Evolutionary conservation across 257 asterid genomes (phyloP).

Genomic region (Solanum chilense): DNA sequence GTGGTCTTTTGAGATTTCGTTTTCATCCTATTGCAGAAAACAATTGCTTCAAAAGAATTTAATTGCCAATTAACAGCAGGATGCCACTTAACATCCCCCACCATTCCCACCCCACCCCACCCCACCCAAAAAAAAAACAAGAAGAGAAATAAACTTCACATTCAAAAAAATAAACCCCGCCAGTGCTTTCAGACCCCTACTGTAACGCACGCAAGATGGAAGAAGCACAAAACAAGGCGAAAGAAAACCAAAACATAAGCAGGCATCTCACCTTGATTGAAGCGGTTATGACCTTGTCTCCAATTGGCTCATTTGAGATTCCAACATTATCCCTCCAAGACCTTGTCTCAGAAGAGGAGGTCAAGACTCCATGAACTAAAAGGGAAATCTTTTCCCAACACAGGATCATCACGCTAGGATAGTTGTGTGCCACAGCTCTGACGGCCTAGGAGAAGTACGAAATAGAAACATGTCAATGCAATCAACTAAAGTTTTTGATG

Average conservation of each 20-base stretch:
- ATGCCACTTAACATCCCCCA: background rate
- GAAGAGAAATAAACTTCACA: too few species aligned
- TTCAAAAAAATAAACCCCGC: background rate
- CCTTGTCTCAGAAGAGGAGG: conserved; percentile 36
- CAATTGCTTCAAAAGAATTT: background rate
- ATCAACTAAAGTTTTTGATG: background rate
- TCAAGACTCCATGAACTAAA: conserved; percentile 32
- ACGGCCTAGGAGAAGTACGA: conserved; percentile 54
- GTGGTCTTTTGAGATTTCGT: background rate
- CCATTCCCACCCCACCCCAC: background rate
- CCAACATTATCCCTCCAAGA: conserved; percentile 50
- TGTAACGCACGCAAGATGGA: background rate
- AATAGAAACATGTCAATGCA: conserved; percentile 4
- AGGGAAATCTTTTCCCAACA: conserved; percentile 75
- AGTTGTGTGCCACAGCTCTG: conserved; percentile 84
- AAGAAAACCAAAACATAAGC: background rate
- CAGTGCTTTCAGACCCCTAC: background rate
- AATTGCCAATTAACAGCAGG: background rate
- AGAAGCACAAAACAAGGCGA: background rate
- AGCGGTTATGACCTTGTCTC: conserved; percentile 72
- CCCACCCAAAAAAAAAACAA: too few species aligned
- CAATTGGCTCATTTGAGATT: conserved; percentile 29
- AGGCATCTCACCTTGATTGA: conserved; percentile 57
- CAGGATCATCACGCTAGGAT: conserved; percentile 54
- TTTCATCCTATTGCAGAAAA: background rate